Evolutionary conservation across 345 rosid species (phyloP), one percentile per base, ranked within the genome.

Genomic region (Eucalyptus erythrocorys): DNA sequence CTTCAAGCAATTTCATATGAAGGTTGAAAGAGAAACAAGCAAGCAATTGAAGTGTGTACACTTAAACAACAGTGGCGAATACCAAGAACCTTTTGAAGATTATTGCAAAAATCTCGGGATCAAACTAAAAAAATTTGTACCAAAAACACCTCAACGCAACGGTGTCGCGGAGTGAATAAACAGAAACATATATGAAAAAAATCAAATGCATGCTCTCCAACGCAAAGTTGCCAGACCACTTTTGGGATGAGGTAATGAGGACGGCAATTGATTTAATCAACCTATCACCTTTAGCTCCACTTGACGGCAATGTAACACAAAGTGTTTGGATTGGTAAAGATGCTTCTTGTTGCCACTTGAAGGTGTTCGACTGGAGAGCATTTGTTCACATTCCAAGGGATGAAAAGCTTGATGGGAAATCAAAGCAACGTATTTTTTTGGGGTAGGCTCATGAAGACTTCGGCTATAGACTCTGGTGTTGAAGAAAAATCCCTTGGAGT

Each of bases 1-100:
- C 3, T 53, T 87, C 49, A 88, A 88, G 66, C 37, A 88, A 81
- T 88, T 88, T 51, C 89, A 80, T 88, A 17, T 59, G 26, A 50
- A 79, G 86, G 86, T 88, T 27, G 88, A 87, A 24, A 86, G 80
- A 68, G 59, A 66, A 71, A 87, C 19, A 4, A 12, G 85, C 0
- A 71, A 7, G 45, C 3, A 2, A 48, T 45, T 87, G 48, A 87
- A 87, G 68, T 87, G 79, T 45, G 13, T 87, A 17, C 1, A 42
- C n/a, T 22, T 49, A 59, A 10, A 87, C 32, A 87, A 57, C 0
- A 8, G 48, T 30, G 48, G 49, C 1, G 49, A 87, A 24, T 88
- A 53, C 30, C 27, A 8, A 27, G 27, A 42, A 26, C 57, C 16
- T 43, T 87, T 87, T 16, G 59, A 87, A 24, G 57, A 87, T 24